Conservation (phyloP, 805 yeast species). For the Komagataella mondaviorum region DNA sequence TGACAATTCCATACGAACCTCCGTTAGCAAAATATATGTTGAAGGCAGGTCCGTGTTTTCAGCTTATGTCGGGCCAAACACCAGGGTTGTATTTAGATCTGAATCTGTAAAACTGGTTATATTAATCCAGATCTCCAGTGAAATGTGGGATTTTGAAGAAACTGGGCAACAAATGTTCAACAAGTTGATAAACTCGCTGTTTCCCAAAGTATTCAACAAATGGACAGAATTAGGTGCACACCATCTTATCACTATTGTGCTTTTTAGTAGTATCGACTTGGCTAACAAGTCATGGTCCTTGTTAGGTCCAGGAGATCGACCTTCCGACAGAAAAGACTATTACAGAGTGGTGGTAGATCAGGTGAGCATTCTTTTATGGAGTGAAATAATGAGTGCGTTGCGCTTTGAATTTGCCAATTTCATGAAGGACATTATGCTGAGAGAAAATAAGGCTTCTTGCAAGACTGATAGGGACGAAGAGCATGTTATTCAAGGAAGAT, state of each 20-base stretch:
- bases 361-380: constrained; percentile 82
- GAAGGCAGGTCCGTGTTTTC: constrained; percentile 61
- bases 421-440: constrained; percentile 55
- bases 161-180: constrained; percentile 91
- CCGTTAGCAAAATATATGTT: constrained; percentile 48
- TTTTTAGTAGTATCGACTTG: constrained; percentile 71
- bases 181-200: constrained; percentile 79
- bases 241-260: constrained; percentile 80
- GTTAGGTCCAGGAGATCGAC: constrained; percentile 56
- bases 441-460: constrained; percentile 14
- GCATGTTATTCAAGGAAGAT: constrained; percentile 39
- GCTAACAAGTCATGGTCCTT: constrained; percentile 34
- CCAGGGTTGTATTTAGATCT: constrained; percentile 78
- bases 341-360: constrained; percentile 93
- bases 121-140: constrained; percentile 79
- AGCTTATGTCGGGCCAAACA: constrained; percentile 59
- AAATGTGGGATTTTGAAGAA: constrained; percentile 98
- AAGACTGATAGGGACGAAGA: constrained; percentile 11
- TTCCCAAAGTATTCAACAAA: constrained; percentile 76
- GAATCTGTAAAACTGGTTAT: constrained; percentile 80
- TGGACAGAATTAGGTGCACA: constrained; percentile 86
- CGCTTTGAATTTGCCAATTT: constrained; percentile 78
- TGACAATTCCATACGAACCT: constrained; percentile 44
- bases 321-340: constrained; percentile 59
- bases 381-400: constrained; percentile 77